Percentiles rank a stretch among this genome's conserved stretches.
phyloP scores from a whole-genome alignment of 2,329 filamentous ascomycete species.

The Pseudogymnoascus destructans region DNA sequence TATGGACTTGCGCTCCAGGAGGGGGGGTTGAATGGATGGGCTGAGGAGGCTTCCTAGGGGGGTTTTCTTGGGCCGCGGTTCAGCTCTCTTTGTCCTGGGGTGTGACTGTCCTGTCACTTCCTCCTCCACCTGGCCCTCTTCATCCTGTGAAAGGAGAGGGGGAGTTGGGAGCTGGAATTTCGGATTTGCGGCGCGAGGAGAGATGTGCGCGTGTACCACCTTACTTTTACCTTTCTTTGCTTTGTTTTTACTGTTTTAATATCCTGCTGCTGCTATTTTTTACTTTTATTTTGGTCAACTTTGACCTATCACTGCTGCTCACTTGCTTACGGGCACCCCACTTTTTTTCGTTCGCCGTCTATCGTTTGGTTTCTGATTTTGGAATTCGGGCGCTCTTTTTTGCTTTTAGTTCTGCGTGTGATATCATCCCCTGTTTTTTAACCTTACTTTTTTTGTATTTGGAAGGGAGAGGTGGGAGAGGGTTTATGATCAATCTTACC shows the following conservation, averaged over 20 bases:
- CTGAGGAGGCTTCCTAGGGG: constrained; percentile 35
- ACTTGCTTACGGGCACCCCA: neutral
- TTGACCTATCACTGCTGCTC: neutral
- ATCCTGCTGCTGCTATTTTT: neutral
- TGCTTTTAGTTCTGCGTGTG: neutral
- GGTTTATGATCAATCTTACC: too few relatives aligned
- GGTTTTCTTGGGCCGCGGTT: too few relatives aligned
- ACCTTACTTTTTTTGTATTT: neutral
- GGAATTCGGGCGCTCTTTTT: neutral
- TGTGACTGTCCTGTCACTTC: too few relatives aligned
- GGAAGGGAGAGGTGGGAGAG: too few relatives aligned
- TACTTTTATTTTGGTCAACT: neutral
- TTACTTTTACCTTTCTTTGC: neutral
- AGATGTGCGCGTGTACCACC: neutral
- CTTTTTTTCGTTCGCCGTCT: too few relatives aligned
- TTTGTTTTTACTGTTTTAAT: neutral
- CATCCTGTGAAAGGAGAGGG: too few relatives aligned
- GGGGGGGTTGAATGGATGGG: constrained; percentile 53
- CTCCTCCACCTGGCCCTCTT: too few relatives aligned
- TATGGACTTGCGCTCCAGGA: constrained; percentile 51
- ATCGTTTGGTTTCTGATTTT: neutral
- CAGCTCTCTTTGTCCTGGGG: too few relatives aligned
- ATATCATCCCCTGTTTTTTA: too few relatives aligned
- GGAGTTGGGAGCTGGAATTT: too few relatives aligned
- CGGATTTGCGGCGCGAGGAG: too few relatives aligned